Evolutionary conservation across 768 basidiomycete species (phyloP), one percentile per base, ranked within the genome.

Genomic region (Leucocoprinus sp.): DNA sequence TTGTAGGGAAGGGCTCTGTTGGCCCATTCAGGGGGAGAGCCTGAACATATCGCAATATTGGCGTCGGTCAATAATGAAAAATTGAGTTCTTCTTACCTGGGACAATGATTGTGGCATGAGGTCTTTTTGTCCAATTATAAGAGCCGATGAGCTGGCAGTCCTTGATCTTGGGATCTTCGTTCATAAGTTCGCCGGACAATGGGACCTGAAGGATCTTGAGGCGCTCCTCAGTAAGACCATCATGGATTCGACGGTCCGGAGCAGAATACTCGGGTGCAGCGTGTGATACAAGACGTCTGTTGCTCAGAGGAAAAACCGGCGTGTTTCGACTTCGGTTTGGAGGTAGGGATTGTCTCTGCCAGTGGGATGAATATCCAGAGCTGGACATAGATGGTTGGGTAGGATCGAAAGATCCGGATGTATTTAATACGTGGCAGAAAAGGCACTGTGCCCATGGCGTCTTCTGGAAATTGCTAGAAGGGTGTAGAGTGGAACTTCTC

Each of bases 21-120:
- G 3, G 57, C 64, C 83, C 82, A 84, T 43, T 71, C 59, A 15
- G 72, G 69, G 0, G 83, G 81, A 0, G 75, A 77, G 0, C 81
- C 81, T 84, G 49, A 12, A 15, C 19, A 12, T 31, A n/a, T 31
- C 29, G 8, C 18, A 22, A 18, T n/a, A n/a, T 31, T 27, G 21
- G 11, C 41, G 1, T 37, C 27, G 23, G 22, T 38, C 15, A 35
- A 52, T 1, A 34, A 45, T 40, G 2, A 23, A 35, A 24, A 8
- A 5, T 18, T 27, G n/a, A 41, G 28, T 27, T 17, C 15, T 23
- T 29, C 47, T 6, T 53, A 62, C 64, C 76, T 49, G 76, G 76
- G 8, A 78, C 69, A 38, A 72, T 66, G 42, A 81, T 78, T 1
- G 75, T 76, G 0, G 79, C 76, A 8, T 57, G 54, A 0, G 57